Base-by-base conservation (phyloP, 2,329 filamentous ascomycete species). In the Trichoderma pleuroti region DNA sequence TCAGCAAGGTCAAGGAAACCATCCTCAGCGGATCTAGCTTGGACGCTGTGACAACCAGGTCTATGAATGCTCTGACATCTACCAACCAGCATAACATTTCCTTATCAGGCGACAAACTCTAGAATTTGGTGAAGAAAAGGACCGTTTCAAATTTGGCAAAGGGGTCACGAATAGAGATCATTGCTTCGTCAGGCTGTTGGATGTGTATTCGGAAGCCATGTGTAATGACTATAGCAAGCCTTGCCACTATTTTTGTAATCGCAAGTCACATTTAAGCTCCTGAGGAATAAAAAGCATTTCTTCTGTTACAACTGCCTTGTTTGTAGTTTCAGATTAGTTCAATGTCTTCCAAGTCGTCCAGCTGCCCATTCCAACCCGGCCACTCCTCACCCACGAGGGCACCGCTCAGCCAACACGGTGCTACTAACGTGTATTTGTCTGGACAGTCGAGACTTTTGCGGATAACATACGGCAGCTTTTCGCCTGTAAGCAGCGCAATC, bases 21-120 rank as follows among this genome's bases (percentile, higher is more conserved):
- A 67, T 70, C 0, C 52, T 72, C 5, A 70, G 61, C 6, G 71
- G 68, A 30, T 72, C 71, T 10, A 71, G 57, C 26, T 14, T 69
- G 12, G 68, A 72, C 2, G 62, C 63, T 16, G 63, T 61, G 39
- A 56, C 46, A 7, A 63, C 46, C 7, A 66, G 67, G 60, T 71
- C 63, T 24, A 39, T 59, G 3, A 67, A 62, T 16, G 59, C 71
- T 16, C 56, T 71, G 16, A 18, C 56, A 14, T 34, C 54, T 30
- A 59, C 56, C 3, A 63, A 54, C 18, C 46, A 34, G 5, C 57
- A 63, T 2, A 63, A 54, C 14, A 30, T 63, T 36, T 24, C 56
- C 11, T 62, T 69, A 3, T 42, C 70, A 10, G 66, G 39, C n/a
- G 28, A 61, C 10, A 21, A 68, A 36, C 28, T 39, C 11, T 68